These are phyloP conservation scores for Fraxinus baroniana DNA, from an alignment of 305 asterid species.

Conservation along the genomic window DNA sequence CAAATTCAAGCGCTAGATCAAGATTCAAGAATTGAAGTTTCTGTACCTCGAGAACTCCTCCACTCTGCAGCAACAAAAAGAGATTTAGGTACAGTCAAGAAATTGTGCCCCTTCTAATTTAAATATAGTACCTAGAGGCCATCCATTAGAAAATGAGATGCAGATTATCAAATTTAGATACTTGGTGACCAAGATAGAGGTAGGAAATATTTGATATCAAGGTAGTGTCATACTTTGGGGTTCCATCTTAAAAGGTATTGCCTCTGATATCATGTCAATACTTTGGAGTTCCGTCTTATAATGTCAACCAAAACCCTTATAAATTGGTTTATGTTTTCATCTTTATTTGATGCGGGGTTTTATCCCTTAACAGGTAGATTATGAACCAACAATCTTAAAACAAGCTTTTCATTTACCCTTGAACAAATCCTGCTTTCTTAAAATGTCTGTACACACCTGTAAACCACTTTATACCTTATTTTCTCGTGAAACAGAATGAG, in stretches of 20 bases:
- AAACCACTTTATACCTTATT: conserved; percentile 60
- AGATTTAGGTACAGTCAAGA: conserved; percentile 11
- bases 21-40: conserved; percentile 25
- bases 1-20: conserved; percentile 16
- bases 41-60: conserved; percentile 84
- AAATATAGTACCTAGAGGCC: neutral
- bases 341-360: neutral
- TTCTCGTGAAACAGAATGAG: conserved; percentile 72
- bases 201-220: neutral
- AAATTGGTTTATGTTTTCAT: neutral
- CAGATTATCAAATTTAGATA: neutral
- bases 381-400: conserved; percentile 17
- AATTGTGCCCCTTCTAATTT: neutral
- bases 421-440: conserved; percentile 13
- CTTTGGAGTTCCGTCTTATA: neutral
- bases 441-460: conserved; percentile 14
- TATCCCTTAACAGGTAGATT: neutral
- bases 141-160: neutral
- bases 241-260: neutral
- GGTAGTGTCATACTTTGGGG: neutral
- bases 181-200: neutral
- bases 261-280: neutral
- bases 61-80: conserved; percentile 58
- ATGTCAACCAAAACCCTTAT: neutral
- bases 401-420: conserved; percentile 3